phyloP scores from a whole-genome alignment of 2,329 filamentous ascomycete species.

The Aspergillus calidoustus region DNA sequence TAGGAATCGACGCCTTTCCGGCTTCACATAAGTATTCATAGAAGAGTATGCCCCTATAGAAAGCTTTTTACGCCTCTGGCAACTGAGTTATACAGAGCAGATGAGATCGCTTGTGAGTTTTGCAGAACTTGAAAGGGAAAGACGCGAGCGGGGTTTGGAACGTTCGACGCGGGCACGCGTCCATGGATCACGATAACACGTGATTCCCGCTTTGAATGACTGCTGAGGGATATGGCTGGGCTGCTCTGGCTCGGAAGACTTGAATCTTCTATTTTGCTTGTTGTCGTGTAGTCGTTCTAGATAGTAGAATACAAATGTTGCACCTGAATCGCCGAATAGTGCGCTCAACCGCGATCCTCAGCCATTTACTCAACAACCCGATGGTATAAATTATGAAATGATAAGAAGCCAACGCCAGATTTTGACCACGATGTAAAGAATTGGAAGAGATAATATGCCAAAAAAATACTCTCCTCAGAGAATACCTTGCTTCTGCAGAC shows the following conservation, averaged over 20 bases:
- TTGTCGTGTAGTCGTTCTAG: slow-evolving; percentile 10
- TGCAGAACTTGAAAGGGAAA: not conserved
- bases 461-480: slow-evolving; percentile 53
- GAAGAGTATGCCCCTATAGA: not conserved
- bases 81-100: not conserved
- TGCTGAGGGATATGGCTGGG: not conserved
- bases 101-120: not conserved
- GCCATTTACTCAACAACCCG: slow-evolving; percentile 22
- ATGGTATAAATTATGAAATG: slow-evolving; percentile 22
- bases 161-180: slow-evolving; percentile 24
- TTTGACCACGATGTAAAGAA: slow-evolving; percentile 27
- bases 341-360: slow-evolving; percentile 19
- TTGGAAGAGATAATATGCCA: slow-evolving; percentile 1
- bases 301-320: slow-evolving; percentile 25
- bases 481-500: slow-evolving; percentile 85
- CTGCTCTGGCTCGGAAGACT: not conserved
- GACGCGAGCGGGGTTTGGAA: slow-evolving; percentile 12
- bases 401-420: slow-evolving; percentile 37
- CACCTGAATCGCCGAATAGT: slow-evolving; percentile 12
- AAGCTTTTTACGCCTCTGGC: not conserved
- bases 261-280: slow-evolving; percentile 9
- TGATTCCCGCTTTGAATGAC: slow-evolving; percentile 20
- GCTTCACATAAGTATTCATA: not conserved
- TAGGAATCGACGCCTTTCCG: not conserved
- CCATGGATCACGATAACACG: slow-evolving; percentile 42